Base-by-base conservation (phyloP, 768 basidiomycete species). In the Leccinum obscurum region DNA sequence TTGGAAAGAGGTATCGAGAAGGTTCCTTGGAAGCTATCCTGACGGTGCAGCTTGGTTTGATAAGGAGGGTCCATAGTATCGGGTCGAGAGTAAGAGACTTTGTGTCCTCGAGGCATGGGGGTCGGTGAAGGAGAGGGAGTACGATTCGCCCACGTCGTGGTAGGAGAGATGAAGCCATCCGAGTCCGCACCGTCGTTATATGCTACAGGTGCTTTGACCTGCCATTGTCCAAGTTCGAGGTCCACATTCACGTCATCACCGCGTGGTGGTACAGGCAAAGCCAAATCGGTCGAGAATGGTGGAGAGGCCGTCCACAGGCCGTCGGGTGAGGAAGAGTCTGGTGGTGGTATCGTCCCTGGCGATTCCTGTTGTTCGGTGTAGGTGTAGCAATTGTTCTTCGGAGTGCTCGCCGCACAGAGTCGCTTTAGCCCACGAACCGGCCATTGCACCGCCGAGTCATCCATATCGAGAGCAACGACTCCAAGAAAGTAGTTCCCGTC, bases 301-400 rank as follows among this genome's bases (percentile, higher is more conserved):
- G 57, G 61, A 1, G 50, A 50, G 28, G 56, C 46, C 2, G 14
- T 14, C 15, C 41, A 50, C n/a, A 60, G 24, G 6, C 46, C 13
- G 14, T 59, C 26, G 46, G 67, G 65, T 3, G 67, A 71, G 24
- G 70, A 70, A 11, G 69, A 71, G 6, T 61, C 59, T 20, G 70
- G 68, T 58, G 70, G 69, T 14, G 37, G 59, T 0, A 24, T 46
- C 46, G 52, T 8, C n/a, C 24, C 24, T 10, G 65, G 62, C 0
- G 62, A 60, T n/a, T 53, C 51, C 54, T 58, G 60, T 39, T 26
- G 30, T 30, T 57, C 53, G 48, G 7, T 26, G 34, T 35, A 35
- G 34, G 34, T 35, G n/a, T 52, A 6, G 26, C 1, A n/a, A 55
- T 41, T 49, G 54, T 68, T 28, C 44, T 49, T 65, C 54, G 61